A percentile compares a stretch with the other conserved stretches of the same genome.
These are phyloP conservation scores for Saussurea involucrata DNA, from an alignment of 129 eudicot species.

Conservation along the genomic window DNA sequence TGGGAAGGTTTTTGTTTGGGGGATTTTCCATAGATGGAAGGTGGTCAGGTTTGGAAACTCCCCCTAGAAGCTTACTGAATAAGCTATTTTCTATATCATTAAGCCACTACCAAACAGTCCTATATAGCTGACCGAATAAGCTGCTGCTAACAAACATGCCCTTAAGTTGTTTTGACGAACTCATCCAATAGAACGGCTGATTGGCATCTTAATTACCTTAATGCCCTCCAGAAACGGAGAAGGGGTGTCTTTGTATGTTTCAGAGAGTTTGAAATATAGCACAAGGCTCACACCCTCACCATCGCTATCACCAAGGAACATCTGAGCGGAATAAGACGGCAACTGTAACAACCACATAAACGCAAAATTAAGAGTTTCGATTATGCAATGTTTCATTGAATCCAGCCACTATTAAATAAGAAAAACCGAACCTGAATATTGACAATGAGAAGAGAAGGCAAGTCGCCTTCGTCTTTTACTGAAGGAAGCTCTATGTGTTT, in stretches of 20 bases:
- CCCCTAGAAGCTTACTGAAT: no score
- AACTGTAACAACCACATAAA: slow-evolving; percentile 38
- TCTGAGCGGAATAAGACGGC: slow-evolving; percentile 79
- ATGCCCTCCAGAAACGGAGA: slow-evolving; percentile 59
- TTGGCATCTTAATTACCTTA: slow-evolving; percentile 43
- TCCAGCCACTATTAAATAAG: background rate
- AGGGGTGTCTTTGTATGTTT: slow-evolving; percentile 47
- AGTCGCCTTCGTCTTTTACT: slow-evolving; percentile 40
- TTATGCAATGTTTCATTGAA: background rate
- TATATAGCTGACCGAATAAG: no score
- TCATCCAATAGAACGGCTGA: background rate
- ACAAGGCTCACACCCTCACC: slow-evolving; percentile 96
- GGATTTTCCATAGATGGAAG: no score
- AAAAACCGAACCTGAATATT: slow-evolving; percentile 69
- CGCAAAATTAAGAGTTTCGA: slow-evolving; percentile 4
- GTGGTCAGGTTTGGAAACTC: no score
- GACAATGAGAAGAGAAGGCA: slow-evolving; percentile 75
- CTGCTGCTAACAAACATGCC: no score
- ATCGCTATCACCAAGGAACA: slow-evolving; percentile 79
- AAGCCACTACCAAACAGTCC: no score
- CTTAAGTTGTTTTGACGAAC: background rate
- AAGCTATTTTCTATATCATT: no score
- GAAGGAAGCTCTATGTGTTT: slow-evolving; percentile 85
- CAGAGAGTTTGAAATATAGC: slow-evolving; percentile 68
- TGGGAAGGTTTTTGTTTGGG: no score